These are phyloP conservation scores for Picochlorum sp. DNA, from an alignment of 139 green algal genomes.

Conservation along the genomic window DNA sequence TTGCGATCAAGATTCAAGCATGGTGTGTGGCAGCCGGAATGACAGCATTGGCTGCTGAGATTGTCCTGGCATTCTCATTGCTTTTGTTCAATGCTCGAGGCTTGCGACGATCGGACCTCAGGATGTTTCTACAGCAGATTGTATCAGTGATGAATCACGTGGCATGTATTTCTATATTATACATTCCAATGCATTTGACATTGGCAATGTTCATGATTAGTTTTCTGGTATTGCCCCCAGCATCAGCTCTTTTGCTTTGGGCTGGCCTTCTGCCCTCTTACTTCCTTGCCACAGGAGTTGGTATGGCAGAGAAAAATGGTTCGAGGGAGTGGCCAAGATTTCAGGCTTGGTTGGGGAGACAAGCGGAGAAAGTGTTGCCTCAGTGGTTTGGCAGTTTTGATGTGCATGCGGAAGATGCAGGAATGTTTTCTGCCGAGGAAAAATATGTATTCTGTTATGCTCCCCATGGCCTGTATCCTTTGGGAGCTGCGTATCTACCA, in stretches of 20 bases:
- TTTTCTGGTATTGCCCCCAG: conserved; percentile 25
- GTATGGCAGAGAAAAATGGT: conserved; percentile 56
- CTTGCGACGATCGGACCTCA: background rate
- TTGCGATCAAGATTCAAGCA: conserved; percentile 30
- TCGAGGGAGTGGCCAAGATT: conserved; percentile 47
- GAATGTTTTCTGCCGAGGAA: conserved; percentile 10
- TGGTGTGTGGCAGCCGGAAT: conserved; percentile 43
- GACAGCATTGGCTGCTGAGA: background rate
- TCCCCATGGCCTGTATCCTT: conserved; percentile 72
- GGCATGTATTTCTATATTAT: background rate
- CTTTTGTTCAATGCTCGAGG: background rate
- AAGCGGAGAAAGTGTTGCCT: conserved; percentile 40
- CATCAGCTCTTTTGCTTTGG: conserved; percentile 23
- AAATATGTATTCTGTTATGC: conserved; percentile 65
- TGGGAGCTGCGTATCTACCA: conserved; percentile 61
- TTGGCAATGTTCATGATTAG: background rate
- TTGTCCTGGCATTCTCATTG: background rate
- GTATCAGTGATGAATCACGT: background rate
- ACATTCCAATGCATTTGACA: background rate
- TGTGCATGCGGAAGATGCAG: conserved; percentile 23
- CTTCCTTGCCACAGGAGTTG: conserved; percentile 41
- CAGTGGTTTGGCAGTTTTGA: conserved; percentile 51
- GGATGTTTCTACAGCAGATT: background rate
- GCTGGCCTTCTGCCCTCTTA: conserved; percentile 41
- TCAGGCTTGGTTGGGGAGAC: conserved; percentile 36